Percentiles rank a stretch among this genome's conserved stretches.
Conservation (phyloP, 768 basidiomycete genomes). For the Vararia minispora region DNA sequence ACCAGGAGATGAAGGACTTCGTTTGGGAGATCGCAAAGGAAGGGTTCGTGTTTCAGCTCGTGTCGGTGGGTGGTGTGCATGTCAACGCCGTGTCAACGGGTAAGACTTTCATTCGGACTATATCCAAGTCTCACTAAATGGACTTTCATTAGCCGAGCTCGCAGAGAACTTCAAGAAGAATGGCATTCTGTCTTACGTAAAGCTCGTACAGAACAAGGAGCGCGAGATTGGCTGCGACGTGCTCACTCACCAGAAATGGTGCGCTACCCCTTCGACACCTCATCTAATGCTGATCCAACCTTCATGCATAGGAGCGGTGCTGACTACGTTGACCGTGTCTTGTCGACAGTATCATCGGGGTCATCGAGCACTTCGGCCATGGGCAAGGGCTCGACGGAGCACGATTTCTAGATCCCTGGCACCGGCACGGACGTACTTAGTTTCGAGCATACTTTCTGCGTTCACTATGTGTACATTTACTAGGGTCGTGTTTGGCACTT, state of each 20-base stretch:
- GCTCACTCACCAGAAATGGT: constrained; percentile 92
- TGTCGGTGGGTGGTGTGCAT: constrained; percentile 87
- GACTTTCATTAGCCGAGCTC: constrained; percentile 50
- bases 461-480: no score
- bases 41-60: constrained; percentile 84
- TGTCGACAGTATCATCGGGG: constrained; percentile 76
- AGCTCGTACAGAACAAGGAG: constrained; percentile 80
- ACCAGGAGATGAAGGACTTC: constrained; percentile 71
- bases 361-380: constrained; percentile 78
- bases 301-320: constrained; percentile 63
- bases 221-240: constrained; percentile 85
- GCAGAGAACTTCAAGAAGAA: constrained; percentile 72
- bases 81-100: constrained; percentile 71
- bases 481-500: no score
- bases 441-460: no score
- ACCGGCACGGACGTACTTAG: no score
- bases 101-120: constrained; percentile 20
- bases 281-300: not conserved
- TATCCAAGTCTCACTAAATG: not conserved
- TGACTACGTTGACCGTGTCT: constrained; percentile 80
- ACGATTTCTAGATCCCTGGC: constrained; percentile 46
- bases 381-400: constrained; percentile 86
- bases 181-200: constrained; percentile 89
- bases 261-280: constrained; percentile 13
- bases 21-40: constrained; percentile 87